phyloP scores from a whole-genome alignment of 768 basidiomycete species.

The Pilatotrama ljubarskyi region DNA sequence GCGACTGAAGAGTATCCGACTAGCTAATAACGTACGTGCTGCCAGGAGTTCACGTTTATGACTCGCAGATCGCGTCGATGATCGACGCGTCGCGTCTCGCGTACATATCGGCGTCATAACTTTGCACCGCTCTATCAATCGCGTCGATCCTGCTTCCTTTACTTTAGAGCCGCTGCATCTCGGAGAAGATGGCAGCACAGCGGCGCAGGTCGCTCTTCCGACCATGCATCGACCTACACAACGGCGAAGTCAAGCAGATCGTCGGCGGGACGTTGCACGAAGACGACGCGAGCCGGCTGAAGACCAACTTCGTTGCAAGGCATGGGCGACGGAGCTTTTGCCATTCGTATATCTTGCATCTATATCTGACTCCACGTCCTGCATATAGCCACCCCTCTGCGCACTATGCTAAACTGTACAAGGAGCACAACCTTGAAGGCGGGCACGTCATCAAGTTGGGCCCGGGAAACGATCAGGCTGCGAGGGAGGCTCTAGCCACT shows the following conservation, averaged over 20 bases:
- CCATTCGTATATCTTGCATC: too few species aligned
- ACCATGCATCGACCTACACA: constrained; percentile 97
- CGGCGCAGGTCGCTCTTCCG: constrained; percentile 53
- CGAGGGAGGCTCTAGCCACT: constrained; percentile 72
- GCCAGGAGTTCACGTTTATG: too few species aligned
- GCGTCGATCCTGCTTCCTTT: neutral
- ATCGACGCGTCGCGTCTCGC: constrained; percentile 7
- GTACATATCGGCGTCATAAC: neutral
- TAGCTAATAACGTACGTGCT: too few species aligned
- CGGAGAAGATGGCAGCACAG: neutral
- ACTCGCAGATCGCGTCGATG: constrained; percentile 1
- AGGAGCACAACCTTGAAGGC: constrained; percentile 63
- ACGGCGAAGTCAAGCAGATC: constrained; percentile 96
- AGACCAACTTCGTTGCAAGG: constrained; percentile 93
- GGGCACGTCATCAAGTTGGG: constrained; percentile 98
- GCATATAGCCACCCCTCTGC: constrained; percentile 60
- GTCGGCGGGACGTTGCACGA: constrained; percentile 93
- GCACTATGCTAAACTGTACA: constrained; percentile 82
- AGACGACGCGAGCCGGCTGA: constrained; percentile 53
- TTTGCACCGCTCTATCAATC: neutral
- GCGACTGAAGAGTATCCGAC: too few species aligned
- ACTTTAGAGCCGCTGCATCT: neutral
- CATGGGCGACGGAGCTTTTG: constrained; percentile 36
- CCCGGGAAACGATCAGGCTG: constrained; percentile 86
- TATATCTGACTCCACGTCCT: too few species aligned